Evolutionary conservation across 2,329 filamentous ascomycete genomes (phyloP).

Genomic region (Cladosporium austrohemisphaericum): DNA sequence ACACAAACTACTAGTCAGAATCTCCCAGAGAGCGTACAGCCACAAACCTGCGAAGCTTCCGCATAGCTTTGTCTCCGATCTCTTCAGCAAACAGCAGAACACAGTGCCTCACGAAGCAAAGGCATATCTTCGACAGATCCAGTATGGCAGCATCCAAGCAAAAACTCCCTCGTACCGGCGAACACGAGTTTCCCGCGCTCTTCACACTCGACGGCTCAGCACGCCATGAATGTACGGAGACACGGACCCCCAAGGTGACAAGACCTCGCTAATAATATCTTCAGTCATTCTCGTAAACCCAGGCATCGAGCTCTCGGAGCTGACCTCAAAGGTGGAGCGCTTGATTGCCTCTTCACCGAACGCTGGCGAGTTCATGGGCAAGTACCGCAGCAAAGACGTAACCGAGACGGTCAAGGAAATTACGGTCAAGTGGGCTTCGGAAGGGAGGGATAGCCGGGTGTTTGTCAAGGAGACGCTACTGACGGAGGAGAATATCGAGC

Average conservation of each 20-base stretch:
- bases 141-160: not conserved
- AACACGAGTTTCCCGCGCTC: slow-evolving; percentile 31
- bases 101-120: too few relatives aligned
- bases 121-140: not conserved
- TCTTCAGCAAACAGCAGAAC: not conserved
- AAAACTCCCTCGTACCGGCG: slow-evolving; percentile 6
- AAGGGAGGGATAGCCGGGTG: slow-evolving; percentile 31
- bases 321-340: slow-evolving; percentile 22
- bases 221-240: slow-evolving; percentile 32
- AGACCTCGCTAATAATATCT: slow-evolving; percentile 3
- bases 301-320: slow-evolving; percentile 23
- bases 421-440: slow-evolving; percentile 33
- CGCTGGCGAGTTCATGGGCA: slow-evolving; percentile 34
- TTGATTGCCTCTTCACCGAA: slow-evolving; percentile 29
- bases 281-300: slow-evolving; percentile 29
- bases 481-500: slow-evolving; percentile 33
- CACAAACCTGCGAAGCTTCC: too few relatives aligned
- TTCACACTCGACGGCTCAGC: slow-evolving; percentile 35
- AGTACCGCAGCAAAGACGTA: slow-evolving; percentile 33
- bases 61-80: too few relatives aligned
- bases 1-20: too few relatives aligned
- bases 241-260: not conserved
- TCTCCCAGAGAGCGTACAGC: too few relatives aligned
- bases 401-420: slow-evolving; percentile 30
- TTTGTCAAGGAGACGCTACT: slow-evolving; percentile 34